Evolutionary conservation across 768 basidiomycete species (phyloP).

Genomic region (Suillus alpinus): DNA sequence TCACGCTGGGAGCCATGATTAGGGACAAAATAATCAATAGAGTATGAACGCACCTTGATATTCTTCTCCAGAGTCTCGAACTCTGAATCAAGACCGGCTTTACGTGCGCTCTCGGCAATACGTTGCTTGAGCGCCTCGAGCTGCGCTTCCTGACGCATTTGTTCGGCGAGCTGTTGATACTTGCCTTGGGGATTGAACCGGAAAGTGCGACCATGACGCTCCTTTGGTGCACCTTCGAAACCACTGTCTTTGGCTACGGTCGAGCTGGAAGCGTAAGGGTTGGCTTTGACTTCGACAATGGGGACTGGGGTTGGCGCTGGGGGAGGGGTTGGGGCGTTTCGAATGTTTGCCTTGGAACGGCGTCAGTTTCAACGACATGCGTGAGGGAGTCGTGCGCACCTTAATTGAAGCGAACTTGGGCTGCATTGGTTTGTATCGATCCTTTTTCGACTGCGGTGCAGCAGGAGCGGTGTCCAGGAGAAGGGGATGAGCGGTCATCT

Average conservation of each 20-base stretch:
- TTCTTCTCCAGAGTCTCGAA: constrained; percentile 88
- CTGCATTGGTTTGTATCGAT: constrained; percentile 97
- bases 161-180: constrained; percentile 72
- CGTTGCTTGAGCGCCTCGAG: constrained; percentile 90
- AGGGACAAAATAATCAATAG: not conserved
- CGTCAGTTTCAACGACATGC: constrained; percentile 5
- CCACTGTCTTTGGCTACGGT: constrained; percentile 53
- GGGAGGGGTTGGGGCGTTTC: constrained; percentile 67
- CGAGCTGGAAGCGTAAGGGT: constrained; percentile 70
- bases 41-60: constrained; percentile 59
- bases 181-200: constrained; percentile 93
- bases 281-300: constrained; percentile 46
- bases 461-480: constrained; percentile 60
- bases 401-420: constrained; percentile 98
- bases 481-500: constrained; percentile 89
- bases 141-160: constrained; percentile 70
- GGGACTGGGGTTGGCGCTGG: constrained; percentile 37
- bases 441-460: constrained; percentile 75
- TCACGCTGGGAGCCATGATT: constrained; percentile 51
- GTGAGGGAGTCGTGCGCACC: constrained; percentile 36
- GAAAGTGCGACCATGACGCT: constrained; percentile 67
- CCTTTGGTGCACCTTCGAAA: constrained; percentile 73
- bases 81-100: constrained; percentile 93
- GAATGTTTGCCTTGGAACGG: constrained; percentile 62
- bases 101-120: constrained; percentile 89